Evolutionary conservation across 345 rosid genomes (phyloP), one percentile per base, ranked within the genome.

Genomic region (Populus nigra): DNA sequence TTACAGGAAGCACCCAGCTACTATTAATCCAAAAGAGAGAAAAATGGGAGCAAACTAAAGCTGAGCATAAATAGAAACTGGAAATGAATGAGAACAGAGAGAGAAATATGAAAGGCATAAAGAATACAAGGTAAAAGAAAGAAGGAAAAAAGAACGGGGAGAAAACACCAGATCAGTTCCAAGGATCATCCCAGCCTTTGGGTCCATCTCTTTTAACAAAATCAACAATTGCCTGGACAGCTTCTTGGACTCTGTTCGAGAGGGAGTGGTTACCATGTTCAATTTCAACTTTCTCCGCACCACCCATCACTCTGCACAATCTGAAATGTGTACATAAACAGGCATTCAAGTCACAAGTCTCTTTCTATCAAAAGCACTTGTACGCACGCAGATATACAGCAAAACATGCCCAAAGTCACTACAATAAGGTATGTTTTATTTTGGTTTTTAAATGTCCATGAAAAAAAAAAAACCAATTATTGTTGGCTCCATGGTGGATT

Each of bases 141-240:
- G 66, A 62, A 62, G 2, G 66, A 62, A 23, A 62, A 9, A 62
- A 8, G 27, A 62, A 8, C 8, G 5, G 23, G 33, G 15, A 18
- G 16, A 65, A 25, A 43, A 17, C 73, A n/a, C 33, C 62, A 70
- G 36, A 55, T 86, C 81, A 93, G 85, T 81, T 89, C 98, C 99
- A 96, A 59, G 98, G 98, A 87, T 96, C 98, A 90, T 93, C 98
- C 98, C 98, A 96, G 82, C 97, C 99, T 25, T 81, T 89, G 16
- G 97, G 99, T 72, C 94, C 96, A 69, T 92, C 98, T 85, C 94
- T 87, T 72, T 84, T 91, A 72, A 96, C 86, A 78, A 93, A 96
- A 76, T 83, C 90, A 31, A 93, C 73, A 22, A 96, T 86, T 47
- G 96, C 90, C 77, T 88, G 84, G 65, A 92, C 97, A 79, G 90